These are phyloP conservation scores for Mucor plumbeus DNA, from an alignment of 371 early-diverging fungal genomes.

Conservation along the genomic window DNA sequence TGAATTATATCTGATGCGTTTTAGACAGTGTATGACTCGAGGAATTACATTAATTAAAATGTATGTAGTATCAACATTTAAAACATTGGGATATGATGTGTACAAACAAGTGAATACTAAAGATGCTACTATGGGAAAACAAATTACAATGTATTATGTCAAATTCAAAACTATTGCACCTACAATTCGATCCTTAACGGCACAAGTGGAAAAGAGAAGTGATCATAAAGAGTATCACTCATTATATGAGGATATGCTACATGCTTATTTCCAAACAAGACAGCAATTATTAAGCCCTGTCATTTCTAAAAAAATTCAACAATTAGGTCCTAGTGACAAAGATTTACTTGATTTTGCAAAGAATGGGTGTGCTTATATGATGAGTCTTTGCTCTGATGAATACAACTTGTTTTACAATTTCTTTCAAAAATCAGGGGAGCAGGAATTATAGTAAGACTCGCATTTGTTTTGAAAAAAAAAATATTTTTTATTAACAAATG, in stretches of 20 bases:
- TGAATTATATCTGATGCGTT: slow-evolving; percentile 89
- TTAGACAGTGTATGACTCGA: slow-evolving; percentile 88
- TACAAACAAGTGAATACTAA: slow-evolving; percentile 49
- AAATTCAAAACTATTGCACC: slow-evolving; percentile 77
- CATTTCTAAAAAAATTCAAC: slow-evolving; percentile 66
- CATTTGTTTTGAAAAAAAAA: not conserved
- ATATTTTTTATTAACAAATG: not conserved
- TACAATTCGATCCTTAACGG: slow-evolving; percentile 63
- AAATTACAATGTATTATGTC: slow-evolving; percentile 73
- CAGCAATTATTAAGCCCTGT: slow-evolving; percentile 69
- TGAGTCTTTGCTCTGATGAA: slow-evolving; percentile 82
- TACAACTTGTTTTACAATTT: slow-evolving; percentile 76
- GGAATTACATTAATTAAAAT: slow-evolving; percentile 90
- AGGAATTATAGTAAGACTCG: slow-evolving; percentile 53
- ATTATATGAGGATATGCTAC: slow-evolving; percentile 73
- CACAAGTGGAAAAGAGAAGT: slow-evolving; percentile 77
- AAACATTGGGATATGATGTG: slow-evolving; percentile 67
- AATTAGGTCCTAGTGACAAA: slow-evolving; percentile 55
- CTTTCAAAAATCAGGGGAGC: slow-evolving; percentile 69
- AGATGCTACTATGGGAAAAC: slow-evolving; percentile 37
- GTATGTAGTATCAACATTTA: slow-evolving; percentile 75
- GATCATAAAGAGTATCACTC: slow-evolving; percentile 79
- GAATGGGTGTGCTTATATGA: slow-evolving; percentile 80
- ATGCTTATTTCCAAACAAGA: slow-evolving; percentile 75
- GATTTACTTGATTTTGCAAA: slow-evolving; percentile 76